Base-by-base conservation (phyloP, 2,329 filamentous ascomycete genomes). In the Aspergillus ibericus region DNA sequence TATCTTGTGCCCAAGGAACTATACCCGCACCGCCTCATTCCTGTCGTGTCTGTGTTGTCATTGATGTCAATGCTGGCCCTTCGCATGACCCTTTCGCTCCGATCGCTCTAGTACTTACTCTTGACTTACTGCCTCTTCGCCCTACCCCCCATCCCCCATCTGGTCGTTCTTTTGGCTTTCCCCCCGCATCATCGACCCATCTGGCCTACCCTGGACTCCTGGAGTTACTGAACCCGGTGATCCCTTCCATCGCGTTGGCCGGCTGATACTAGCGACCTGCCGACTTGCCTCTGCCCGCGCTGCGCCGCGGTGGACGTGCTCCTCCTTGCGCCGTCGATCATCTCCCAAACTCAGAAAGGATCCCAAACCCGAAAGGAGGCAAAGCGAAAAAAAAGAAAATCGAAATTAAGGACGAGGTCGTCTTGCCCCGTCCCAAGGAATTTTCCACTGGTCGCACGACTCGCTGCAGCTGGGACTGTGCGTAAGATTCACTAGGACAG, bases 251-350 rank as follows among this genome's bases (percentile, higher is more conserved):
- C 15, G 27, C 29, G 22, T 47, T 48, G 29, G 15, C 25, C 38
- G 22, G 22, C 22, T 46, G 42, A 25, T 27, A 46, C 18, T 47
- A 25, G 20, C 15, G 20, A 47, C 42, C n/a, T 29, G 22, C 42
- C 3, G 35, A 10, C 29, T 16, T 16, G 35, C 22, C 27, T 16
- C 20, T 56, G 38, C 29, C 29, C 29, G 29, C 29, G 29, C 38
- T 50, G 36, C 52, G 36, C 54, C 44, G 44, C 44, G 44, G 44
- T 48, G 44, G 44, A 48, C 44, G 44, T 48, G 44, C 44, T 49
- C 48, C 58, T 62, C 65, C 65, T 66, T 66, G 61, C 64, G 56
- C 59, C 61, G 64, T 62, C 63, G 66, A 68, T 68, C 66, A 61
- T 61, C 65, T 27, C 42, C 60, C 60, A 47, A 63, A 63, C 53